These are phyloP conservation scores for Chrysoporthe deuterocubensis DNA, from an alignment of 2,329 filamentous ascomycete genomes.

Conservation along the genomic window DNA sequence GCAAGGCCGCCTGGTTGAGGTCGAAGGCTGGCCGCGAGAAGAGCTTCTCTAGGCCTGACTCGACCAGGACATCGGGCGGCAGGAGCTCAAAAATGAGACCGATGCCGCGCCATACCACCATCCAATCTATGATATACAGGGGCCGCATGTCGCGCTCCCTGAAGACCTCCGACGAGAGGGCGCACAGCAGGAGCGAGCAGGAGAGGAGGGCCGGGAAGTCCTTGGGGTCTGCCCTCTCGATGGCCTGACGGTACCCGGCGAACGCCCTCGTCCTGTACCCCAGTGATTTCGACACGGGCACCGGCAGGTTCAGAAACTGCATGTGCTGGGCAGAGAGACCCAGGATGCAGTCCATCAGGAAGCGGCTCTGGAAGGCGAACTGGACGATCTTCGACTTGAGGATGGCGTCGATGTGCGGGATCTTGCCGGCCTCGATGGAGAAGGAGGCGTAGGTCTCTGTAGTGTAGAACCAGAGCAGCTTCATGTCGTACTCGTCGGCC, in stretches of 20 bases:
- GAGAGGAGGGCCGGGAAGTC: slow-evolving; percentile 56
- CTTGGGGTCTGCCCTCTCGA: slow-evolving; percentile 49
- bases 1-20: slow-evolving; percentile 43
- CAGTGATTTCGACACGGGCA: slow-evolving; percentile 45
- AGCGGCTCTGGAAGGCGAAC: slow-evolving; percentile 55
- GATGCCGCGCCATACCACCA: slow-evolving; percentile 59
- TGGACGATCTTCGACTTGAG: slow-evolving; percentile 53
- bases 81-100: slow-evolving; percentile 52
- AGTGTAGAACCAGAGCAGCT: slow-evolving; percentile 60
- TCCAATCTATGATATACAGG: slow-evolving; percentile 60
- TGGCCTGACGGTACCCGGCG: slow-evolving; percentile 55
- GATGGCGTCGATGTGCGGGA: slow-evolving; percentile 44
- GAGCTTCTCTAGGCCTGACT: slow-evolving; percentile 50
- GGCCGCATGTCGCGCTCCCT: slow-evolving; percentile 49
- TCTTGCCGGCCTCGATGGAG: slow-evolving; percentile 43
- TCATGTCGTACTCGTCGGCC: slow-evolving; percentile 52
- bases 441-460: slow-evolving; percentile 51
- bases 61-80: slow-evolving; percentile 36
- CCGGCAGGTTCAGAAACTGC: slow-evolving; percentile 43
- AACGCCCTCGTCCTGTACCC: slow-evolving; percentile 55
- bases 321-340: slow-evolving; percentile 56
- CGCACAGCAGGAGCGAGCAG: slow-evolving; percentile 56
- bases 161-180: slow-evolving; percentile 55
- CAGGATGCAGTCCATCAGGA: slow-evolving; percentile 60
- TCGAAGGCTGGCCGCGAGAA: slow-evolving; percentile 56